A percentile compares a stretch with the other conserved stretches of the same genome.
Evolutionary conservation across 164 flowering plant genomes (phyloP).

Genomic region (Taxillus chinensis): DNA sequence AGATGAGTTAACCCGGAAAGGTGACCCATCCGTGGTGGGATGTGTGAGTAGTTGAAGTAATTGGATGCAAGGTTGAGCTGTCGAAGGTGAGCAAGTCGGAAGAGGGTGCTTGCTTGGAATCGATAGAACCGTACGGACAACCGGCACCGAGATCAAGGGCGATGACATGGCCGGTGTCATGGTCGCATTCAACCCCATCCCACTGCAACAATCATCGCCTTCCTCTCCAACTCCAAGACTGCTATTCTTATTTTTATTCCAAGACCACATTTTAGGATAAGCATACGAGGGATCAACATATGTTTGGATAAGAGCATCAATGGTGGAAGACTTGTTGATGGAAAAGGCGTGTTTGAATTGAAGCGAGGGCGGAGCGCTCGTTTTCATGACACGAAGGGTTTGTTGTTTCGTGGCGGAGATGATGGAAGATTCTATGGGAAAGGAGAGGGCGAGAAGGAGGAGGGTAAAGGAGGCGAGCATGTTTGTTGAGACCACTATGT

Average conservation of each 20-base stretch:
- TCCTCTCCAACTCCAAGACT: neutral
- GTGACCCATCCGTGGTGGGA: constrained; percentile 13
- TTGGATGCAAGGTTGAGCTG: constrained; percentile 18
- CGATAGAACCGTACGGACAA: constrained; percentile 11
- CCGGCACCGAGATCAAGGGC: constrained; percentile 19
- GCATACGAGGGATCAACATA: too few species aligned
- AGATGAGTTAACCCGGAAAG: constrained; percentile 14
- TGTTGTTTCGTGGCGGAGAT: too few species aligned
- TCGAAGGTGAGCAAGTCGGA: constrained; percentile 15
- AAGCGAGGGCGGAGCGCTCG: too few species aligned
- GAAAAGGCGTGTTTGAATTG: too few species aligned
- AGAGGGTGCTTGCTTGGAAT: constrained; percentile 15
- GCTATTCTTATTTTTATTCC: too few species aligned
- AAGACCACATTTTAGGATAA: too few species aligned
- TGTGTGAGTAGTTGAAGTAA: constrained; percentile 13
- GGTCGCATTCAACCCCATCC: constrained; percentile 20
- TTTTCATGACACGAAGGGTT: too few species aligned
- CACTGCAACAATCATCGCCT: constrained; percentile 19
- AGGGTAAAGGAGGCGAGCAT: too few species aligned
- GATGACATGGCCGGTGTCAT: constrained; percentile 10
- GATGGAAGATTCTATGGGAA: neutral
- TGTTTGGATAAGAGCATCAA: too few species aligned
- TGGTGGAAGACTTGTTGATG: neutral
- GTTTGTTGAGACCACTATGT: too few species aligned
- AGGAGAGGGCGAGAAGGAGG: too few species aligned